Evolutionary conservation across 257 asterid species (phyloP).

Genomic region (Solanum okadae): DNA sequence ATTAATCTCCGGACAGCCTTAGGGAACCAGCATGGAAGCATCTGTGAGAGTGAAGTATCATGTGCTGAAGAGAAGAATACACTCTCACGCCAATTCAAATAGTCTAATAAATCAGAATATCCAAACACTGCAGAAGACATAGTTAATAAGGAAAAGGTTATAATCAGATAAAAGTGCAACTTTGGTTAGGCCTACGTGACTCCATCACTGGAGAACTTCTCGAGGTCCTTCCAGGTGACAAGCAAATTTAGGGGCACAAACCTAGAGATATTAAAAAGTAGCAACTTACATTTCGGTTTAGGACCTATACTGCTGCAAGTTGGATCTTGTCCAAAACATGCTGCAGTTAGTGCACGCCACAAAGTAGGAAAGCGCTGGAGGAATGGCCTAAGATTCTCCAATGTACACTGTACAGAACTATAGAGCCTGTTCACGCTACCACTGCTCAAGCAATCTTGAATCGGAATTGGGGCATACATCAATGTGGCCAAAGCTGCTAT

Average conservation of each 20-base stretch:
- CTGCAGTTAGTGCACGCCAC: constrained; percentile 75
- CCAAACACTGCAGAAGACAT: constrained; percentile 44
- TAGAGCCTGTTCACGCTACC: constrained; percentile 84
- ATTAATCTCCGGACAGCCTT: constrained; percentile 89
- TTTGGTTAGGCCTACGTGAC: not conserved
- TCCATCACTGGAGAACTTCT: not conserved
- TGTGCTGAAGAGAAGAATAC: constrained; percentile 80
- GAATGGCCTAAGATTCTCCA: constrained; percentile 92
- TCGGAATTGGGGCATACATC: constrained; percentile 82
- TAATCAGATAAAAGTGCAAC: constrained; percentile 6
- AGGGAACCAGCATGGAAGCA: constrained; percentile 96
- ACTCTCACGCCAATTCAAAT: constrained; percentile 92
- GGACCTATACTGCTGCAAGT: constrained; percentile 36
- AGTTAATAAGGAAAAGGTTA: constrained; percentile 4
- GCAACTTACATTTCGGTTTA: constrained; percentile 47
- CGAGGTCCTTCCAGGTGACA: not conserved
- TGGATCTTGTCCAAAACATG: constrained; percentile 88
- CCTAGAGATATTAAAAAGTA: constrained; percentile 5
- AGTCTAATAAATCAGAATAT: constrained; percentile 73
- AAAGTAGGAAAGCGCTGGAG: constrained; percentile 86
- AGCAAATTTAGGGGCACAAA: not conserved
- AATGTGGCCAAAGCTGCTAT: constrained; percentile 94
- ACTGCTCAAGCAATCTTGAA: constrained; percentile 90
- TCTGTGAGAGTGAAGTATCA: constrained; percentile 89
- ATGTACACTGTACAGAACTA: constrained; percentile 86